A percentile compares a stretch with the other conserved stretches of the same genome.
Conservation (phyloP, 2,329 filamentous ascomycete genomes). For the Byssoonygena ceratinophila region DNA sequence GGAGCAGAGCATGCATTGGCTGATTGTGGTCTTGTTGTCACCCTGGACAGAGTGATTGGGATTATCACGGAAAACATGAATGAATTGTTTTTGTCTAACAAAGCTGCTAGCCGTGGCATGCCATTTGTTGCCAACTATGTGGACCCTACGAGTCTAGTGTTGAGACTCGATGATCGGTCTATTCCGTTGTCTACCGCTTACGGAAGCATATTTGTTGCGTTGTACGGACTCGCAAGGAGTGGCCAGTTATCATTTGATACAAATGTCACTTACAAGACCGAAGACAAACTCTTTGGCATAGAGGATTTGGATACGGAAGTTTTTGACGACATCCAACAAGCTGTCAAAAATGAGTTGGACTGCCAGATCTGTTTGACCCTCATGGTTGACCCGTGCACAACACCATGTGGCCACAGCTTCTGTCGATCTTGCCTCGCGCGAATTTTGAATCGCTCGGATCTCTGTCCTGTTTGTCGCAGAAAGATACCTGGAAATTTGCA, state of each 20-base stretch:
- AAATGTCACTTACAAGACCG: conserved; percentile 15
- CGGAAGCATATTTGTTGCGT: not conserved
- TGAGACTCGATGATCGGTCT: not conserved
- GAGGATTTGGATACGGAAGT: conserved; percentile 38
- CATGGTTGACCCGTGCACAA: conserved; percentile 73
- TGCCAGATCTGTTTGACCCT: conserved; percentile 81
- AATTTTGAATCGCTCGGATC: conserved; percentile 62
- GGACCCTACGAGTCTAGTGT: conserved; percentile 42
- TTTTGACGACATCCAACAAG: conserved; percentile 51
- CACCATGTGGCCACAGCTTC: conserved; percentile 78
- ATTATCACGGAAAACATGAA: conserved; percentile 38
- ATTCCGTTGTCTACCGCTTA: not conserved
- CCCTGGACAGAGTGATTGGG: conserved; percentile 59
- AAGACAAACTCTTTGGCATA: conserved; percentile 24
- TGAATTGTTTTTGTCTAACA: conserved; percentile 26
- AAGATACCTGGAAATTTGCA: conserved; percentile 45
- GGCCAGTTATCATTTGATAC: conserved; percentile 49
- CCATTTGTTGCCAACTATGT: conserved; percentile 35
- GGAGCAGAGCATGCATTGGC: conserved; percentile 59
- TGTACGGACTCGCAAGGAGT: conserved; percentile 45
- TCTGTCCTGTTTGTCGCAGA: conserved; percentile 72
- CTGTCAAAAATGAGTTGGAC: conserved; percentile 60
- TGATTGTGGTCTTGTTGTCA: conserved; percentile 69
- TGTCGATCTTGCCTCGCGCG: conserved; percentile 69
- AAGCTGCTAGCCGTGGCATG: conserved; percentile 28